Percentiles rank a stretch among this genome's conserved stretches.
These are phyloP conservation scores for Metarhizium robertsii DNA, from an alignment of 2,329 filamentous ascomycete genomes.

Conservation along the genomic window DNA sequence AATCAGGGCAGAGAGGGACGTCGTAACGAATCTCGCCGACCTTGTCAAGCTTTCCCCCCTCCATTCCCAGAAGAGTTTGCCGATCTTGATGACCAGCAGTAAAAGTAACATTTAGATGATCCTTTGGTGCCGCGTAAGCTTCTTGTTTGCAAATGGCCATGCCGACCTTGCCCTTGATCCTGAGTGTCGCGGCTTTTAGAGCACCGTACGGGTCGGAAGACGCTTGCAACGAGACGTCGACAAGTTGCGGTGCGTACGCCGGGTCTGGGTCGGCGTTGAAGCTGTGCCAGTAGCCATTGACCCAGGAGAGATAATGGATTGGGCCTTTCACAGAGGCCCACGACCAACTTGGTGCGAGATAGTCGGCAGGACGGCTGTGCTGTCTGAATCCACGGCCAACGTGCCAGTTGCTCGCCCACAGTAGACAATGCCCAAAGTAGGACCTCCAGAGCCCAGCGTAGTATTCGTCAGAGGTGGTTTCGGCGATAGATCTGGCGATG, in stretches of 20 bases:
- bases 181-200: not conserved
- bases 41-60: not conserved
- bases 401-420: conserved; percentile 2
- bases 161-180: not conserved
- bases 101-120: not conserved
- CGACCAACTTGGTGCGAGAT: conserved; percentile 1
- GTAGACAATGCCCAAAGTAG: not conserved
- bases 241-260: not conserved
- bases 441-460: conserved; percentile 1
- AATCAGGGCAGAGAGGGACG: not conserved
- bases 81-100: not conserved
- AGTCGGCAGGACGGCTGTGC: not conserved
- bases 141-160: conserved; percentile 1
- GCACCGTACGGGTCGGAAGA: not conserved
- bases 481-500: not conserved
- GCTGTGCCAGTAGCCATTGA: conserved; percentile 2
- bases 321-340: conserved; percentile 1
- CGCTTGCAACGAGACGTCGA: not conserved
- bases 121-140: not conserved
- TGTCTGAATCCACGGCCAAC: not conserved
- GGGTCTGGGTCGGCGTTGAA: not conserved
- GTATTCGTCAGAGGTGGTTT: not conserved
- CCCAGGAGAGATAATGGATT: not conserved
- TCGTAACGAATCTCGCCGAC: not conserved
- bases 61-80: not conserved